Percentiles rank a stretch among this genome's conserved stretches.
Evolutionary conservation across 2,329 filamentous ascomycete genomes (phyloP).

Genomic region (Fusarium citri): DNA sequence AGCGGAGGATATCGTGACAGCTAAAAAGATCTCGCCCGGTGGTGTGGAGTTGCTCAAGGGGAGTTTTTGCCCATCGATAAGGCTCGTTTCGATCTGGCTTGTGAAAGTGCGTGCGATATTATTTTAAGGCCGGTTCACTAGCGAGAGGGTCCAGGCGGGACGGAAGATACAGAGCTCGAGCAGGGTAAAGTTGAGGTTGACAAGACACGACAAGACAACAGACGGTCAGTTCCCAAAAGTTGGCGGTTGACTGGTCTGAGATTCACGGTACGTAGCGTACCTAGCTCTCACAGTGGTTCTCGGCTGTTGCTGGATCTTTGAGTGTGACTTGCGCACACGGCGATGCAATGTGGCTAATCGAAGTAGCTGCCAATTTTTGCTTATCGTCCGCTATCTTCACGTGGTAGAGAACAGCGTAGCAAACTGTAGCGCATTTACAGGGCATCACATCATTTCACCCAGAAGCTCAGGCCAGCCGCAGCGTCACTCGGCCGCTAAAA

Average conservation of each 20-base stretch:
- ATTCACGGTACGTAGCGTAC: slow-evolving; percentile 33
- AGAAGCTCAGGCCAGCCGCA: slow-evolving; percentile 20
- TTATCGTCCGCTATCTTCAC: slow-evolving; percentile 48
- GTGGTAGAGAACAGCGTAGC: slow-evolving; percentile 24
- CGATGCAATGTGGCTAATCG: slow-evolving; percentile 47
- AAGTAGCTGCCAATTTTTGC: slow-evolving; percentile 44
- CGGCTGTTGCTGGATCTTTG: slow-evolving; percentile 38
- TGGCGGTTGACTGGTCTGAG: slow-evolving; percentile 22
- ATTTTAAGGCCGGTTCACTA: slow-evolving; percentile 28
- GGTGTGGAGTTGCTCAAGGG: slow-evolving; percentile 31
- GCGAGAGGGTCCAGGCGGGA: slow-evolving; percentile 14
- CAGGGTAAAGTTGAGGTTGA: slow-evolving; percentile 8
- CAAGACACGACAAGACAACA: slow-evolving; percentile 13
- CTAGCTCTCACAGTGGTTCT: slow-evolving; percentile 25
- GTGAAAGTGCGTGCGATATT: slow-evolving; percentile 33
- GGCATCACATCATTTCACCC: slow-evolving; percentile 14
- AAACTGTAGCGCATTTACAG: background rate
- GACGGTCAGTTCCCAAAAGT: slow-evolving; percentile 24
- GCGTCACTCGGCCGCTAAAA: slow-evolving; percentile 31
- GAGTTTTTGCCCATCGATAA: slow-evolving; percentile 39
- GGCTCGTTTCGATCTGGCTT: slow-evolving; percentile 28
- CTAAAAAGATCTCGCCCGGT: slow-evolving; percentile 15
- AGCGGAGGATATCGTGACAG: slow-evolving; percentile 19
- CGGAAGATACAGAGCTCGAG: slow-evolving; percentile 6
- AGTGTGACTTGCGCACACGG: slow-evolving; percentile 41